Evolutionary conservation across 2,329 filamentous ascomycete species (phyloP), one percentile per base, ranked within the genome.

Genomic region (Sporothrix curviconia): DNA sequence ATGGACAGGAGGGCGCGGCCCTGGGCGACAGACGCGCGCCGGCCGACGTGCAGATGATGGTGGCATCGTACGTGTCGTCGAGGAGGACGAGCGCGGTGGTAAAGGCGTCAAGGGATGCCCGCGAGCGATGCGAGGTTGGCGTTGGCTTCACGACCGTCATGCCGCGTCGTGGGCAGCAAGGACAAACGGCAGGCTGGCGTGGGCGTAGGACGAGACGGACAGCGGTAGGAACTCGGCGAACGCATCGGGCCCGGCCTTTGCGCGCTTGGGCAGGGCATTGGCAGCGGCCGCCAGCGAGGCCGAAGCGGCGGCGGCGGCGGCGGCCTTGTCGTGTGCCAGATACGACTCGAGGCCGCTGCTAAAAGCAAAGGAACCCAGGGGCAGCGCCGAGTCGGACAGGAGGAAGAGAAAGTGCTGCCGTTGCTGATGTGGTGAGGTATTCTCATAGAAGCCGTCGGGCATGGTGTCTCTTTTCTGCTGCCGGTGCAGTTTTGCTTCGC

Each of bases 301-400:
- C 24, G 62, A 34, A 25, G 61, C 56, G 2, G 44, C 58, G 28
- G 54, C 44, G 5, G 52, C 8, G 3, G 50, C 59, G 12, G 51
- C 52, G 2, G 59, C 56, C 47, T 53, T 62, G 57, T 36, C 76
- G 74, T 94, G 89, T 3, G 86, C 85, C 17, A 92, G 82, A 70
- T 87, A 92, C 40, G 89, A 92, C 73, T 94, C 89, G 15, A 94
- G 80, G 3, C 89, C 89, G 64, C 83, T 87, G 75, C 85, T 89
- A 75, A 92, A 94, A 66, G 89, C 89, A 72, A 94, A 94, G n/a
- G 89, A 90, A 58, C 89, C 89, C 0, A 94, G 78, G 1, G 89
- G 89, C 2, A 94, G 81, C 14, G 88, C 87, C 1, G 89, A 92
- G 75, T 94, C 89, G 49, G 89, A 83, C 50, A 92, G 83, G 3